Base-by-base conservation (phyloP, 495 filamentous ascomycete genomes). In the Aspergillus carlsbadensis region DNA sequence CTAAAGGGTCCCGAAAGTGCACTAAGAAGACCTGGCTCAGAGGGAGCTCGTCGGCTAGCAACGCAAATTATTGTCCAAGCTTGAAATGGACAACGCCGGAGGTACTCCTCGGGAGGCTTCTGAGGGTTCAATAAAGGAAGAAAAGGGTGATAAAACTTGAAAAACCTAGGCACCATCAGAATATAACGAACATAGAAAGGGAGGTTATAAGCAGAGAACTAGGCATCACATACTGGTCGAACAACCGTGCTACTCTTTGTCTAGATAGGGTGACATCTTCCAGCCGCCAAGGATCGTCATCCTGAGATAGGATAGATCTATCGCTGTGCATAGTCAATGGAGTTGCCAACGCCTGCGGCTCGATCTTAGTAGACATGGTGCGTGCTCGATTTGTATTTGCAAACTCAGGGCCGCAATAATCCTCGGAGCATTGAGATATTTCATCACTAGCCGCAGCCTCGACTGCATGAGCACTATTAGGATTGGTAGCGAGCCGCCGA, bases 61-160 rank as follows among this genome's bases (percentile, higher is more conserved):
- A 96, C 84, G 37, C 87, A 84, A 45, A 95, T 81, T 47, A 96
- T 89, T 47, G 86, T 81, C 92, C 92, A 97, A 63, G 92, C 94
- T 7, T 96, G 81, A 22, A 96, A 72, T 20, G 85, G 84, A 57
- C 86, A 86, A 60, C 87, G 83, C 56, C 85, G 82, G 57, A 87
- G 84, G 69, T 91, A 95, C 49, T 87, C 79, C 18, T 94, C 89
- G 20, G 91, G 86, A 1, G 83, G 76, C 67, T 87, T 86, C 33
- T 81, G 63, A 6, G 85, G 83, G 61, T 90, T 88, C 49, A 96
- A 75, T 56, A 96, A 84, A 4, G 90, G 90, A 11, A 96, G 80
- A 63, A 92, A 96, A 0, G 88, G 89, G 71, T 96, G 90, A 68
- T 94, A 96, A 57, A 71, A 85, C 39, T 78, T 80, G 74, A 90